Conservation (phyloP, 441 rosid genomes). For the Bocquillonia castaneifolia region DNA sequence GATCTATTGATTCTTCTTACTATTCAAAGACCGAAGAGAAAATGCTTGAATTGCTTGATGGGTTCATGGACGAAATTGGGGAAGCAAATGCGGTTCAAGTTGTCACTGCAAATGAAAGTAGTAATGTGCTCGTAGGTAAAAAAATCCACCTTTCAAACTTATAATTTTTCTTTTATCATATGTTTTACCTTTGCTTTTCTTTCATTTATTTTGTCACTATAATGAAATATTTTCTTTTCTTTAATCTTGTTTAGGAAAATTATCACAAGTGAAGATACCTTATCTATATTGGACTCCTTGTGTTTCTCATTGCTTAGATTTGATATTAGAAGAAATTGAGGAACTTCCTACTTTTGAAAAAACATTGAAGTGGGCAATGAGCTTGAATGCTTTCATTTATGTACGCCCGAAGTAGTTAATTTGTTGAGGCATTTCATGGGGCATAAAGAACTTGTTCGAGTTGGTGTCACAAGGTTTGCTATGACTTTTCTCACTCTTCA, state of each 20-base stretch:
- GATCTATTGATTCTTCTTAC: not conserved
- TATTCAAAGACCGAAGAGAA: not conserved
- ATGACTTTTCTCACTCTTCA: not conserved
- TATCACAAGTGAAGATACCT: not conserved
- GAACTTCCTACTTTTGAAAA: not conserved
- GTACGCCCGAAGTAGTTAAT: not conserved
- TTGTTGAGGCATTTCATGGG: not conserved
- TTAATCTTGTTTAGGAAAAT: not conserved
- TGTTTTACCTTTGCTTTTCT: not conserved
- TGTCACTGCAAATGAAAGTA: not conserved
- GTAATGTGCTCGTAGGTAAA: not conserved
- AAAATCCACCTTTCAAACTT: not conserved
- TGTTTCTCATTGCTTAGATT: not conserved
- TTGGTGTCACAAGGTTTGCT: not conserved
- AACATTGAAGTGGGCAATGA: not conserved
- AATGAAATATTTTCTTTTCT: not conserved
- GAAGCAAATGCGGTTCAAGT: not conserved
- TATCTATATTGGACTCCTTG: conserved; percentile 5
- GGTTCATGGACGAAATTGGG: not conserved
- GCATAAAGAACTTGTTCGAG: not conserved
- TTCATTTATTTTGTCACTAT: not conserved
- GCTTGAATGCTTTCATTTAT: not conserved
- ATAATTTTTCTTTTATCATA: not conserved
- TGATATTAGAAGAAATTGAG: not conserved
- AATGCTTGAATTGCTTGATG: not conserved